Percentiles rank a stretch among this genome's conserved stretches.
Evolutionary conservation across 345 rosid species (phyloP).

Genomic region (Aethionema arabicum): DNA sequence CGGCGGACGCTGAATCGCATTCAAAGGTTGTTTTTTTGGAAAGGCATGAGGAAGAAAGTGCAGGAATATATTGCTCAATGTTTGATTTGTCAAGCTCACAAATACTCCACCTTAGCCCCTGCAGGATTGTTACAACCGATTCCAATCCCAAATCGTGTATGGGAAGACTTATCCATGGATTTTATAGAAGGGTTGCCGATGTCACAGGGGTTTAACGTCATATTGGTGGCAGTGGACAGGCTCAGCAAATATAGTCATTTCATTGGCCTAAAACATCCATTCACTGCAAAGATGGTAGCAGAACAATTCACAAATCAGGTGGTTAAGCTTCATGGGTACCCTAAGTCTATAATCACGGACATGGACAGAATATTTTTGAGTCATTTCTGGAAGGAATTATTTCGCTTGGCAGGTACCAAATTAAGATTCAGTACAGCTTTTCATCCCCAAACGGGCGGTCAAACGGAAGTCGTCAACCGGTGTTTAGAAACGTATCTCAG

Average conservation of each 20-base stretch:
- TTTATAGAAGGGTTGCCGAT: background rate
- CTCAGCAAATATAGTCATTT: background rate
- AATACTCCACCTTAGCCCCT: background rate
- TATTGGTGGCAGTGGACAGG: background rate
- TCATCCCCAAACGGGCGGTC: background rate
- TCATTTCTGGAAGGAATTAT: background rate
- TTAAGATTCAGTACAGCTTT: background rate
- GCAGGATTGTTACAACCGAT: background rate
- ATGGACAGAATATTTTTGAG: background rate
- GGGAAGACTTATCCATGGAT: background rate
- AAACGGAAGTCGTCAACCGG: background rate
- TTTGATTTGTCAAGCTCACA: background rate
- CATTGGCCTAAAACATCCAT: background rate
- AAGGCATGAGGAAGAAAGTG: no score
- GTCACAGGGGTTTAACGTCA: background rate
- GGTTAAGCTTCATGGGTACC: background rate
- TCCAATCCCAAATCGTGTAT: background rate
- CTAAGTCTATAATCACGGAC: background rate
- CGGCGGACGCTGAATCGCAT: no score
- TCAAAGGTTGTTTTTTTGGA: no score
- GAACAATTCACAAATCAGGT: background rate
- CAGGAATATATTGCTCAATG: background rate
- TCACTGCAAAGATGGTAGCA: background rate
- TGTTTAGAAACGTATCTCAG: background rate
- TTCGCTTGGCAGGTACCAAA: background rate